Conservation (phyloP, 1,139 yeast species). For the Candida sp. region DNA sequence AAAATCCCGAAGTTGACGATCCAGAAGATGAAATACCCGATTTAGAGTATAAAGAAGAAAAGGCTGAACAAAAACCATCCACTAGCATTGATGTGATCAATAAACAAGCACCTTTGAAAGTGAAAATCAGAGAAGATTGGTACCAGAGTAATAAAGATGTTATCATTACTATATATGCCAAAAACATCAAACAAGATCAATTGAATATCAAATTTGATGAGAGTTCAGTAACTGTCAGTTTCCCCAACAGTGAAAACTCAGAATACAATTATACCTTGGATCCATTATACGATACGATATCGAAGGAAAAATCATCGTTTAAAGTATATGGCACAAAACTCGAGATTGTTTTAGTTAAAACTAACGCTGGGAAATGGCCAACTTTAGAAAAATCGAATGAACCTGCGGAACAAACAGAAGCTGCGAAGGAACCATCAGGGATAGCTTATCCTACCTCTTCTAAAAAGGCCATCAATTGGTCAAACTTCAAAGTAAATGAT, state of each 20-base stretch:
- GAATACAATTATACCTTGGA: conserved; percentile 49
- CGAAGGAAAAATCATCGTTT: conserved; percentile 39
- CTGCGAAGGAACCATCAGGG: conserved; percentile 9
- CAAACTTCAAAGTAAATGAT: conserved; percentile 53
- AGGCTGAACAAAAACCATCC: conserved; percentile 11
- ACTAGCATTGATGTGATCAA: conserved; percentile 32
- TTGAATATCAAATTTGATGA: conserved; percentile 33
- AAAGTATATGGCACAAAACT: conserved; percentile 70
- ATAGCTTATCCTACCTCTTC: conserved; percentile 63
- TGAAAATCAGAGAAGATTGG: conserved; percentile 71
- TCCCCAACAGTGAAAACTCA: conserved; percentile 44
- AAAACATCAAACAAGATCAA: conserved; percentile 50
- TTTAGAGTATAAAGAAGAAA: conserved; percentile 5
- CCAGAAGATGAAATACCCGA: conserved; percentile 5
- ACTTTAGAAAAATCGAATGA: conserved; percentile 29
- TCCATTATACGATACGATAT: conserved; percentile 51
- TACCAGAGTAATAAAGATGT: conserved; percentile 61
- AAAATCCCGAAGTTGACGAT: conserved; percentile 14
- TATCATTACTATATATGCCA: conserved; percentile 71
- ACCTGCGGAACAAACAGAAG: conserved; percentile 6
- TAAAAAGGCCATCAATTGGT: conserved; percentile 67
- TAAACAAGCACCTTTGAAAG: conserved; percentile 37
- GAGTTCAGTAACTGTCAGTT: conserved; percentile 33
- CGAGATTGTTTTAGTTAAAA: conserved; percentile 55
- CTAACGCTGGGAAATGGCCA: conserved; percentile 38